Base-by-base conservation (phyloP, 352 stramenopile species). In the Pythium vanterpoolii region DNA sequence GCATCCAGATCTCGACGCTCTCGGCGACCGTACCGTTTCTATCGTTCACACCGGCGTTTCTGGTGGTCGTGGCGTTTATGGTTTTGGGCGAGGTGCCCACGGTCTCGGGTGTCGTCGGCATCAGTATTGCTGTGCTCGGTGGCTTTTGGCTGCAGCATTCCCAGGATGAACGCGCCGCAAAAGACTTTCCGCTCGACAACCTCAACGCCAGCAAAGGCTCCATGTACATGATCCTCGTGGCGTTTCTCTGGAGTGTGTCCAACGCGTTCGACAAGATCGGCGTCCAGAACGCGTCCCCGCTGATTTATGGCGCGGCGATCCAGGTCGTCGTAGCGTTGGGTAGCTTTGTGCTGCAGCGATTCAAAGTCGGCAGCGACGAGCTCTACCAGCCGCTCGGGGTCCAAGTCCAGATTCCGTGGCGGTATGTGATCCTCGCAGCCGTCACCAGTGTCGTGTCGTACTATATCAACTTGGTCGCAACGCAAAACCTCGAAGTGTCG, bases 201-300 rank as follows among this genome's bases (percentile, higher is more conserved):
- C 54, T 74, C 6, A 81, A 86, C 48, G 78, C 75, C 14, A 86
- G 78, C 69, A 87, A 89, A 62, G 83, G 83, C 14, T 88, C 83
- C 26, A 77, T 87, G 69, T 90, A 92, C 64, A 92, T 88, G 78
- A 85, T 90, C 45, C 48, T 89, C 36, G 83, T 92, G 19, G 83
- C 83, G 14, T 92, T 92, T 45, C 57, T 92, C 3, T 92, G 83
- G 83, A 92, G 83, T 47, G 86, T 92, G 39, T 90, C 83, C 13
- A 92, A 88, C 47, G 80, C 77, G 24, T 92, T 92, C 31, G 83
- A 92, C 69, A 92, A 92, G 64, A 92, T 92, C 50, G 83, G 83
- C 30, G 83, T 92, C 33, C 75, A 90, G 53, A 90, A 92, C 58
- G 76, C 83, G n/a, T 78, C 83, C 7, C 80, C 83, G 26, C 57